phyloP scores from a whole-genome alignment of 805 yeast genomes.

The Starmerella stellata region DNA sequence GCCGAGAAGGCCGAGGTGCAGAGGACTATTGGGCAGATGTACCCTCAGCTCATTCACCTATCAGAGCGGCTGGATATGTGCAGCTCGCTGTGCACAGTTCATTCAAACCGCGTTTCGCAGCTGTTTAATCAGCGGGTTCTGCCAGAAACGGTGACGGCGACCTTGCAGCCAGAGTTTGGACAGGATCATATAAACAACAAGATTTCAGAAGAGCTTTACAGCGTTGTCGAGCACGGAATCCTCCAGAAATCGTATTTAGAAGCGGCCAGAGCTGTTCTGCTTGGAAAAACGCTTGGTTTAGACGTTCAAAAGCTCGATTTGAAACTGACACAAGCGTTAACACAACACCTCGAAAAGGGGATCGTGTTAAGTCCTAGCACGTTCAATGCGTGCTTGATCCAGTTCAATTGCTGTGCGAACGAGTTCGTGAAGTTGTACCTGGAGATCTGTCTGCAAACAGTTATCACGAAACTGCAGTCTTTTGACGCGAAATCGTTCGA shows the following conservation, averaged over 20 bases:
- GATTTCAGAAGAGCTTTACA: not conserved
- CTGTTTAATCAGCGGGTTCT: not conserved
- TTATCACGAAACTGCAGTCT: constrained; percentile 2
- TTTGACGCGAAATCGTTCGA: constrained; percentile 5
- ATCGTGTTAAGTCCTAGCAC: constrained; percentile 9
- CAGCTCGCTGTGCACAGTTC: not conserved
- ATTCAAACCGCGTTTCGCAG: not conserved
- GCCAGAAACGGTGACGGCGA: not conserved
- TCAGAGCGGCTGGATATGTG: constrained; percentile 9
- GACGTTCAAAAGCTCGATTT: not conserved
- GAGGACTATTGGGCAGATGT: constrained; percentile 7
- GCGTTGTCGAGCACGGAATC: constrained; percentile 6
- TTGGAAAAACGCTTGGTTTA: constrained; percentile 2
- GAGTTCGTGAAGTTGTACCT: constrained; percentile 9
- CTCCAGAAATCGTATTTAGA: constrained; percentile 3
- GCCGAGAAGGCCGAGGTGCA: constrained; percentile 3
- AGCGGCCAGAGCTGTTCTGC: constrained; percentile 9
- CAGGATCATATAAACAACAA: not conserved
- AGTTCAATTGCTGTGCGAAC: constrained; percentile 8
- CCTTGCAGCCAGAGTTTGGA: not conserved
- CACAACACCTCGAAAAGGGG: constrained; percentile 5
- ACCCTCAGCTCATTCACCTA: constrained; percentile 8
- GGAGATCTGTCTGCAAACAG: constrained; percentile 2
- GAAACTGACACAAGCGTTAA: constrained; percentile 3
- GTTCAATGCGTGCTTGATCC: constrained; percentile 15